Percentiles rank a stretch among this genome's conserved stretches.
Conservation (phyloP, 768 basidiomycete genomes). For the Tricholoma saponaceum region DNA sequence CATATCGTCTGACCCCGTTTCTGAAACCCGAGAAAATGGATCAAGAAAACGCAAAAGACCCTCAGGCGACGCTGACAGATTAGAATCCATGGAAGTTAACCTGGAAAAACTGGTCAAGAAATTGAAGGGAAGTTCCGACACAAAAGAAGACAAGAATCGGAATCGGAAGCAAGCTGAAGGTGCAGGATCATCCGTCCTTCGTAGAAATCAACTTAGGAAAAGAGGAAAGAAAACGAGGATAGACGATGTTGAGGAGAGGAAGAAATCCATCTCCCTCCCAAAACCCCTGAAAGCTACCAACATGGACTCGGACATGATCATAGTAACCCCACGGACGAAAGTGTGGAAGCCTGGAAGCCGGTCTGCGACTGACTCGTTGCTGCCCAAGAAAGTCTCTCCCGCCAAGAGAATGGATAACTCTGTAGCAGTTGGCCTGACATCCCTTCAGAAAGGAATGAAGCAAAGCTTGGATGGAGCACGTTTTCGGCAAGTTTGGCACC, state of each 20-base stretch:
- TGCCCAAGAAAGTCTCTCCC: neutral
- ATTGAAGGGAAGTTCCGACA: slow-evolving; percentile 25
- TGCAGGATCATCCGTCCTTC: slow-evolving; percentile 5
- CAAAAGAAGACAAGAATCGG: slow-evolving; percentile 9
- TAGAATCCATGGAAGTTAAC: slow-evolving; percentile 42
- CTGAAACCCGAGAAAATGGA: slow-evolving; percentile 23
- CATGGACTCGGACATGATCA: slow-evolving; percentile 1
- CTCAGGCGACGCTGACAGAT: slow-evolving; percentile 29
- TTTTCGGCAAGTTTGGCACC: slow-evolving; percentile 57
- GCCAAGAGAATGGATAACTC: neutral
- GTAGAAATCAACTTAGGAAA: slow-evolving; percentile 15
- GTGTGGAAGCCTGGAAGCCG: slow-evolving; percentile 9
- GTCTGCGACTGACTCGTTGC: neutral
- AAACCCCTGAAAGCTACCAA: slow-evolving; percentile 10
- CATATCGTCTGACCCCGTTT: slow-evolving; percentile 39
- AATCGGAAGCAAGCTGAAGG: slow-evolving; percentile 13
- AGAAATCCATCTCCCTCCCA: slow-evolving; percentile 19
- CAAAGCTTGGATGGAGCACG: slow-evolving; percentile 81
- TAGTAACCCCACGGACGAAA: slow-evolving; percentile 10
- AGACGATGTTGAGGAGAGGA: slow-evolving; percentile 16
- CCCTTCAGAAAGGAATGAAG: slow-evolving; percentile 75
- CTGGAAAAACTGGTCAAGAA: slow-evolving; percentile 58
- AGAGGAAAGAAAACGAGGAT: slow-evolving; percentile 15
- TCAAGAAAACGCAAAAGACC: slow-evolving; percentile 57
- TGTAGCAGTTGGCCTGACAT: slow-evolving; percentile 43